phyloP scores from a whole-genome alignment of 768 basidiomycete genomes.

The Lactarius evosmus region DNA sequence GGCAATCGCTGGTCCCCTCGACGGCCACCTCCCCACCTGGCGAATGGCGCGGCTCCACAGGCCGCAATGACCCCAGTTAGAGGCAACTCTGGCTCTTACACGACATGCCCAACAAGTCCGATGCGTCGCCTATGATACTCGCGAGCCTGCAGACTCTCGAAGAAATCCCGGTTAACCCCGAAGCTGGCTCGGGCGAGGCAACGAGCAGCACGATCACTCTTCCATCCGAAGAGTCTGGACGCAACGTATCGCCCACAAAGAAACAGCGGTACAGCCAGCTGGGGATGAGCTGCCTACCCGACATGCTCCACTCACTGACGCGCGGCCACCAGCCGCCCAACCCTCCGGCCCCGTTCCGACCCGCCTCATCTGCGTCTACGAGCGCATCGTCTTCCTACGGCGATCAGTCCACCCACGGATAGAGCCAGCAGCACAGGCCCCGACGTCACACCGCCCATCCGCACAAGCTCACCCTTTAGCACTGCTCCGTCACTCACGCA shows the following conservation, averaged over 20 bases:
- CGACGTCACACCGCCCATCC: conserved; percentile 44
- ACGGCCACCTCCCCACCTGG: conserved; percentile 37
- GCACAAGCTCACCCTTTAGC: conserved; percentile 46
- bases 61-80: conserved; percentile 78
- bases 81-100: conserved; percentile 74
- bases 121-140: conserved; percentile 34
- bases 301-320: conserved; percentile 69
- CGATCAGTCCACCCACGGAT: conserved; percentile 23
- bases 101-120: conserved; percentile 67
- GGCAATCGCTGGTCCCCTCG: conserved; percentile 32
- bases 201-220: conserved; percentile 73
- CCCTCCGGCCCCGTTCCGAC: conserved; percentile 30
- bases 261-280: conserved; percentile 55
- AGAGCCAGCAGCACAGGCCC: conserved; percentile 42
- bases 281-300: conserved; percentile 68
- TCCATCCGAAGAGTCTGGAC: conserved; percentile 61
- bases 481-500: conserved; percentile 41
- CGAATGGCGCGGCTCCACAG: conserved; percentile 75
- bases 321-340: conserved; percentile 40
- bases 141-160: conserved; percentile 33
- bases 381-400: conserved; percentile 57
- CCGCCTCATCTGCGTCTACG: conserved; percentile 47
- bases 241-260: conserved; percentile 34
- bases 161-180: conserved; percentile 47
- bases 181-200: conserved; percentile 69